Evolutionary conservation across 2,329 filamentous ascomycete genomes (phyloP), one percentile per base, ranked within the genome.

Genomic region (Calonectria henricotiae): DNA sequence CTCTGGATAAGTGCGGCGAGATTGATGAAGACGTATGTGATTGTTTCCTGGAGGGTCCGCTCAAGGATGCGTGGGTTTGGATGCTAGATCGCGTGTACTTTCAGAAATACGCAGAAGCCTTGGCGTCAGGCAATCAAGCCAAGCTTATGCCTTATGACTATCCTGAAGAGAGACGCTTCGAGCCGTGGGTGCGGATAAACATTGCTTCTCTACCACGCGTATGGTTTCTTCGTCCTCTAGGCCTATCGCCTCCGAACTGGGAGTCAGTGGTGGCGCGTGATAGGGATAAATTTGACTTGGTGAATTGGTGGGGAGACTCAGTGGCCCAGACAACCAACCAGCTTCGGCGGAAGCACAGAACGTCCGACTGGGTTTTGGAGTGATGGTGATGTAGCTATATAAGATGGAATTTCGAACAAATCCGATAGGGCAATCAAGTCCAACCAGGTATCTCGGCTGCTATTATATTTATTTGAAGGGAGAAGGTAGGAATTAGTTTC

Each of bases 221-320:
- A 15, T 51, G 46, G 46, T 51, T 51, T 25, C n/a, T 32, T 32
- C 46, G 46, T 51, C 46, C 46, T 17, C 9, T 3, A 15, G 46
- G 46, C 46, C 25, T 32, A 32, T 51, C 46, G 25, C 46, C 46
- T 30, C 13, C 46, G 15, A 17, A 4, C 25, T 51, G 46, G 46
- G 46, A 51, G 46, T 51, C 46, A n/a, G 25, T 51, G 25, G 46
- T 51, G 25, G 46, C 25, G 13, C 46, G 46, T 32, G 46, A 51
- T 51, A 5, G 17, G 13, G 23, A 51, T 5, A 32, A 51, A 15
- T 51, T 51, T 51, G 46, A 51, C 25, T 51, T 51, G 46, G 46
- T 51, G 46, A 51, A 51, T 32, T 51, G 46, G 46, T 51, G 46
- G 46, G 46, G 46, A 32, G 46, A 51, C 46, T 12, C 46, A 32